A percentile compares a stretch with the other conserved stretches of the same genome.
Evolutionary conservation across 1,139 yeast genomes (phyloP).

Genomic region (Lodderomyces orthopsilosis): DNA sequence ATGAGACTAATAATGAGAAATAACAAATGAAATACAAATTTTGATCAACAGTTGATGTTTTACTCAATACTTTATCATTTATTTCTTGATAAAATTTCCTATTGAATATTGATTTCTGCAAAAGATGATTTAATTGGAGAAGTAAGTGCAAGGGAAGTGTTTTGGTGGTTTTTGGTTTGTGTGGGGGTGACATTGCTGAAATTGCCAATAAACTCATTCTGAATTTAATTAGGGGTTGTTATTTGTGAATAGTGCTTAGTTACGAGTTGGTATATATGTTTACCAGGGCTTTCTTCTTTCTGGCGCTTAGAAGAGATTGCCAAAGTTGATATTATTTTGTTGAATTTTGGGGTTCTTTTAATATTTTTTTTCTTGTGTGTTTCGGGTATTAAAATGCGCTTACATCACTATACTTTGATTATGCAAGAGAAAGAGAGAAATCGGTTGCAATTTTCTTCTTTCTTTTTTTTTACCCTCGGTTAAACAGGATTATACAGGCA

Average conservation of each 20-base stretch:
- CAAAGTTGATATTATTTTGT: neutral
- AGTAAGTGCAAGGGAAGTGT: constrained; percentile 18
- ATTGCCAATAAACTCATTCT: constrained; percentile 7
- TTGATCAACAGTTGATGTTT: constrained; percentile 37
- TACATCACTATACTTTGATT: neutral
- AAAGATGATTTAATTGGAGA: constrained; percentile 20
- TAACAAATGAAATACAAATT: constrained; percentile 46
- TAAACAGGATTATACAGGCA: neutral
- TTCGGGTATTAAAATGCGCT: constrained; percentile 1
- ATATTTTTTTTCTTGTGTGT: neutral
- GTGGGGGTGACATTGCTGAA: constrained; percentile 3
- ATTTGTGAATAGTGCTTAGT: no score
- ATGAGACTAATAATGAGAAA: constrained; percentile 39
- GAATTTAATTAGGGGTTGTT: neutral
- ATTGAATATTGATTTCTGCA: constrained; percentile 28
- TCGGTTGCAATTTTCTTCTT: neutral
- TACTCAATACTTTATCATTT: constrained; percentile 38
- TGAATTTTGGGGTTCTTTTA: neutral
- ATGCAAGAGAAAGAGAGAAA: neutral
- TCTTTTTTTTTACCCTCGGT: neutral
- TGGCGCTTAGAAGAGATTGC: neutral
- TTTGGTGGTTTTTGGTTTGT: constrained; percentile 1
- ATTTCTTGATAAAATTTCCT: constrained; percentile 44
- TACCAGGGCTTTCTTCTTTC: neutral
- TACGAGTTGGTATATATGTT: no score